Percentiles rank a stretch among this genome's conserved stretches.
Evolutionary conservation across 2,329 filamentous ascomycete species (phyloP).

Genomic region (Trichoderma koningiopsis): DNA sequence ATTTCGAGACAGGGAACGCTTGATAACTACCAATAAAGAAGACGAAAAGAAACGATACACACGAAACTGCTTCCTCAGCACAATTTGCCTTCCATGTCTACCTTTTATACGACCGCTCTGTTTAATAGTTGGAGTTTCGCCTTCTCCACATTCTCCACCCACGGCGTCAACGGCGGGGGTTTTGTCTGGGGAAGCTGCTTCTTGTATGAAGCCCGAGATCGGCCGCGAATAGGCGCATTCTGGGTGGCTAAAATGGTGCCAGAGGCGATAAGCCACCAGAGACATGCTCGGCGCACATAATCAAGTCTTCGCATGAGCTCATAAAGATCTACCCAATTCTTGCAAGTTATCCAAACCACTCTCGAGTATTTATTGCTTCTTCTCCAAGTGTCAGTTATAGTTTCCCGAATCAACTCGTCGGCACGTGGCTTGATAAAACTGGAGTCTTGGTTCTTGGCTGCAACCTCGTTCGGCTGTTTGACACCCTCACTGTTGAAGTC

Average conservation of each 20-base stretch:
- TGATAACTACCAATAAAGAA: not conserved
- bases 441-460: not conserved
- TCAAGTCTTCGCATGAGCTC: not conserved
- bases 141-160: not conserved
- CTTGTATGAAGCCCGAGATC: constrained; percentile 9
- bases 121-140: not conserved
- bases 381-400: not conserved
- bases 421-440: not conserved
- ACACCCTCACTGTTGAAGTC: not conserved
- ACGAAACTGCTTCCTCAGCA: not conserved
- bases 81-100: not conserved
- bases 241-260: not conserved
- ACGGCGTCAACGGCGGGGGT: constrained; percentile 14
- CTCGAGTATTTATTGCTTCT: not conserved
- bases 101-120: not conserved
- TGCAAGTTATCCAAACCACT: not conserved
- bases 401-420: not conserved
- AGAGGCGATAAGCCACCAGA: not conserved
- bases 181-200: not conserved
- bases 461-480: not conserved
- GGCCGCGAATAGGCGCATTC: not conserved
- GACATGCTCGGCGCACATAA: not conserved
- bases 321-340: not conserved
- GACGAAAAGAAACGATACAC: not conserved
- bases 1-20: not conserved